phyloP scores from a whole-genome alignment of 768 basidiomycete species.

The Boletellus ananas region DNA sequence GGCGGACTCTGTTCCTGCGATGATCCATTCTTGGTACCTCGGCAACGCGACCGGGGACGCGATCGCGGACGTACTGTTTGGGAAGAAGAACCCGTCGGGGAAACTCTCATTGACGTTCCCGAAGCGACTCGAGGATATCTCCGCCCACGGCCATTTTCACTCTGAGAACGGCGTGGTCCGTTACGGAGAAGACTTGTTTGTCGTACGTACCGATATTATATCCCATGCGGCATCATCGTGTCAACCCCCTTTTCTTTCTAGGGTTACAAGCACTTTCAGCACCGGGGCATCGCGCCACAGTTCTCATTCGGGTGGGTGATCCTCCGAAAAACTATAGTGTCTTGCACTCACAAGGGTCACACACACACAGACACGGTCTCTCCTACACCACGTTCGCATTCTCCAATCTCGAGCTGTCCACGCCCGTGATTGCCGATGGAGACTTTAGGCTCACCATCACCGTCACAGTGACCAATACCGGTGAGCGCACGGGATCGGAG shows the following conservation, averaged over 20 bases:
- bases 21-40: slow-evolving; percentile 83
- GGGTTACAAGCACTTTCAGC: slow-evolving; percentile 77
- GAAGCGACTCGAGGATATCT: slow-evolving; percentile 65
- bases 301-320: slow-evolving; percentile 69
- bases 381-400: slow-evolving; percentile 72
- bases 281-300: slow-evolving; percentile 55
- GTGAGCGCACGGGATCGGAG: slow-evolving; percentile 56
- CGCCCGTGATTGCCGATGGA: slow-evolving; percentile 34
- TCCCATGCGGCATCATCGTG: too few species aligned
- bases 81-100: slow-evolving; percentile 73
- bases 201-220: slow-evolving; percentile 16
- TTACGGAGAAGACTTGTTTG: slow-evolving; percentile 29
- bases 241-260: slow-evolving; percentile 7
- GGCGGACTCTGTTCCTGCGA: slow-evolving; percentile 59
- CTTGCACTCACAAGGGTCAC: not conserved
- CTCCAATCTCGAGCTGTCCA: slow-evolving; percentile 47
- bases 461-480: slow-evolving; percentile 62
- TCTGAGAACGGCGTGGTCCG: slow-evolving; percentile 60
- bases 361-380: slow-evolving; percentile 52
- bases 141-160: slow-evolving; percentile 66
- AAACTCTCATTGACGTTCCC: slow-evolving; percentile 81
- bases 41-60: slow-evolving; percentile 81
- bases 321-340: too few species aligned
- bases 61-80: slow-evolving; percentile 78
- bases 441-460: slow-evolving; percentile 48